Evolutionary conservation across 805 yeast genomes (phyloP).

Genomic region (Ogataea degrootiae): DNA sequence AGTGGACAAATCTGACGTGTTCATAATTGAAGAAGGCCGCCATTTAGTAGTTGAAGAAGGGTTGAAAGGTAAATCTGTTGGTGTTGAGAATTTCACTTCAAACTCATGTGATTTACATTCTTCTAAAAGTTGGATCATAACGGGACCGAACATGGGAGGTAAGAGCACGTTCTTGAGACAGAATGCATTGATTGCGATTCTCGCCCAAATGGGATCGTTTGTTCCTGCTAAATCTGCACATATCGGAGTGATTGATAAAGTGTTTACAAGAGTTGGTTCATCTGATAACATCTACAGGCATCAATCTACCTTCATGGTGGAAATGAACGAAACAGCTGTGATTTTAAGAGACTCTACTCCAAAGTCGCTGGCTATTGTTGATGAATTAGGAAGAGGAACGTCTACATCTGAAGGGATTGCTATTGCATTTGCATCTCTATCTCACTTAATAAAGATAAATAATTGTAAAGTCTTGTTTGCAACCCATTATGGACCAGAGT

Average conservation of each 20-base stretch:
- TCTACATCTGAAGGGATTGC: slow-evolving; percentile 81
- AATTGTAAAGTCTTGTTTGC: slow-evolving; percentile 80
- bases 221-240: slow-evolving; percentile 63
- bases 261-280: slow-evolving; percentile 79
- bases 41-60: slow-evolving; percentile 86
- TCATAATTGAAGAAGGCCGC: slow-evolving; percentile 61
- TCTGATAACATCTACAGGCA: slow-evolving; percentile 76
- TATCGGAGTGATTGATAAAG: slow-evolving; percentile 70
- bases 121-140: slow-evolving; percentile 51
- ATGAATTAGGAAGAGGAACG: slow-evolving; percentile 89
- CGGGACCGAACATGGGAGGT: slow-evolving; percentile 92
- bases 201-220: slow-evolving; percentile 72
- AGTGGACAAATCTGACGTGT: slow-evolving; percentile 42
- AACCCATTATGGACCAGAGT: slow-evolving; percentile 71
- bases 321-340: slow-evolving; percentile 78
- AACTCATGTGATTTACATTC: slow-evolving; percentile 36
- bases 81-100: slow-evolving; percentile 41
- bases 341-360: slow-evolving; percentile 63
- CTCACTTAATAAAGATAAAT: slow-evolving; percentile 48
- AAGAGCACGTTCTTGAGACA: slow-evolving; percentile 74
- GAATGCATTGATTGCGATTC: slow-evolving; percentile 60
- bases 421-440: slow-evolving; percentile 72
- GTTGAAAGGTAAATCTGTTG: slow-evolving; percentile 39
- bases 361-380: slow-evolving; percentile 70
- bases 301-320: slow-evolving; percentile 89